These are phyloP conservation scores for Sugiyamaella pinicola DNA, from an alignment of 1,139 yeast genomes.

Conservation along the genomic window DNA sequence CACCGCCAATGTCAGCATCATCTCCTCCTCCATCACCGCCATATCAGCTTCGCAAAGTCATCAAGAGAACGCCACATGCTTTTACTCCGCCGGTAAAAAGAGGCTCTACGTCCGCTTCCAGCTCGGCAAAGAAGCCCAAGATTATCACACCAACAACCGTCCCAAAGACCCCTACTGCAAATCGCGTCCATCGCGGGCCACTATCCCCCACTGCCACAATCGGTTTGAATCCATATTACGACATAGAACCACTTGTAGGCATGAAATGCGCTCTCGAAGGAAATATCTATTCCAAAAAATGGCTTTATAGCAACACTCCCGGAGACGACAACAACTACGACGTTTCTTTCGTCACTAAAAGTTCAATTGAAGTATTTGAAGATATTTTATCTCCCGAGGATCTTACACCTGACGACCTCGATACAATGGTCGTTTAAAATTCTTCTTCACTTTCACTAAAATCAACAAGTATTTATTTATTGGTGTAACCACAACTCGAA, in stretches of 20 bases:
- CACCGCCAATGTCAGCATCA: slow-evolving; percentile 20
- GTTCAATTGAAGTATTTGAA: slow-evolving; percentile 16
- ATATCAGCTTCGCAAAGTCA: slow-evolving; percentile 32
- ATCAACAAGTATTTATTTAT: slow-evolving; percentile 6
- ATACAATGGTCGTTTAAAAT: slow-evolving; percentile 23
- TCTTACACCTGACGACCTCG: slow-evolving; percentile 31
- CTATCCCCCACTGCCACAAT: slow-evolving; percentile 7
- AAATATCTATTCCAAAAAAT: slow-evolving; percentile 24
- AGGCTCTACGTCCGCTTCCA: slow-evolving; percentile 13
- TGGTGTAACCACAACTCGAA: not conserved
- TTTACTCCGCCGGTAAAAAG: slow-evolving; percentile 31
- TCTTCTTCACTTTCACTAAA: not conserved
- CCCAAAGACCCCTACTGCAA: not conserved
- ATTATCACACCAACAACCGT: not conserved
- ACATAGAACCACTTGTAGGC: slow-evolving; percentile 25
- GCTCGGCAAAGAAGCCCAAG: slow-evolving; percentile 13
- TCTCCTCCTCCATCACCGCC: slow-evolving; percentile 28
- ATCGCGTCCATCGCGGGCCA: slow-evolving; percentile 11
- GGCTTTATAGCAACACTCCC: slow-evolving; percentile 26
- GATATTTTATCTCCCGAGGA: slow-evolving; percentile 31
- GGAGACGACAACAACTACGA: not conserved
- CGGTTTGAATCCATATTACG: slow-evolving; percentile 33
- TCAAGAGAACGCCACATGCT: slow-evolving; percentile 36
- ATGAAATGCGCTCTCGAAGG: slow-evolving; percentile 22
- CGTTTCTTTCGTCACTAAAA: not conserved